A percentile compares a stretch with the other conserved stretches of the same genome.
Conservation (phyloP, 257 asterid genomes). For the Echium plantagineum region DNA sequence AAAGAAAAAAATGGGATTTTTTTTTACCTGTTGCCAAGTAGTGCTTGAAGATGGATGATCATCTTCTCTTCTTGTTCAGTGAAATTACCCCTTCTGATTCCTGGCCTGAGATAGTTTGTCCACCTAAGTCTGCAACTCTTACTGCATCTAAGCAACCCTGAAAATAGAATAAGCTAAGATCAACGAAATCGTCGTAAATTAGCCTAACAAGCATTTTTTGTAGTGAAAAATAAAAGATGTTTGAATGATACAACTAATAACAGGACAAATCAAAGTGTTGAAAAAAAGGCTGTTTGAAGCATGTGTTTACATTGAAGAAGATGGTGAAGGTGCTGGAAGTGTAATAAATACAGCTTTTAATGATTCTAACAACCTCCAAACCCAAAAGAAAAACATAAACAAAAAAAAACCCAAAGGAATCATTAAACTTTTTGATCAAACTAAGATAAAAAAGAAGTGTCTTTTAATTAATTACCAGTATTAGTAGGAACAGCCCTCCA, state of each 20-base stretch:
- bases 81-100: conserved; percentile 75
- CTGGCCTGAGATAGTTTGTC: conserved; percentile 93
- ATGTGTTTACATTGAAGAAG: conserved; percentile 14
- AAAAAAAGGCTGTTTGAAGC: not conserved
- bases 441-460: too few relatives aligned
- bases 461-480: too few relatives aligned
- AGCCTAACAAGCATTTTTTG: too few relatives aligned
- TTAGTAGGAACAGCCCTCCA: conserved; percentile 72
- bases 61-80: conserved; percentile 68
- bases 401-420: not conserved
- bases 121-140: conserved; percentile 91
- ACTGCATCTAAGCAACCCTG: conserved; percentile 87
- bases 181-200: too few relatives aligned
- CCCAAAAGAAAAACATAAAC: conserved; percentile 4
- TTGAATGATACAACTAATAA: too few relatives aligned
- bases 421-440: not conserved
- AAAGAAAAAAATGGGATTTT: not conserved
- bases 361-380: conserved; percentile 31
- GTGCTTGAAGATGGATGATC: conserved; percentile 85
- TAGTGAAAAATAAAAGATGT: not conserved
- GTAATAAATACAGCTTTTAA: conserved; percentile 32
- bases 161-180: too few relatives aligned
- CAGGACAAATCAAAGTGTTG: not conserved
- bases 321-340: conserved; percentile 10
- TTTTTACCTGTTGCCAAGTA: conserved; percentile 73